phyloP scores from a whole-genome alignment of 2,329 filamentous ascomycete genomes.

The Penicillium palitans region DNA sequence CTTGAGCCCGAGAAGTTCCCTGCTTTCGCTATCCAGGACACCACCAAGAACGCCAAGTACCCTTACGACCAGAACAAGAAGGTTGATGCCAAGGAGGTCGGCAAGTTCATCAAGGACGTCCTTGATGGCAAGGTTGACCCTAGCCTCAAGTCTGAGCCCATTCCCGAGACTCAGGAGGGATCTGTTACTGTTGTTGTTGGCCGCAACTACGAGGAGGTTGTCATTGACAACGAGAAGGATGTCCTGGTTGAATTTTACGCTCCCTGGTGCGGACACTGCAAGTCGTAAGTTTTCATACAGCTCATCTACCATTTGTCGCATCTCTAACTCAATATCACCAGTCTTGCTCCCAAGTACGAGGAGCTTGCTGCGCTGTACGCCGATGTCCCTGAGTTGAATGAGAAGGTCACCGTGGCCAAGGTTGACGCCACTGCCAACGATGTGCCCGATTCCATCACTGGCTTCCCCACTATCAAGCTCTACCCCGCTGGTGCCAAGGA shows the following conservation, averaged over 20 bases:
- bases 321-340: constrained; percentile 22
- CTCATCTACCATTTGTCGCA: not conserved
- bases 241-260: constrained; percentile 98
- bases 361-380: constrained; percentile 61
- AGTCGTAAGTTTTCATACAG: constrained; percentile 50
- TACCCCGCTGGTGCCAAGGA: constrained; percentile 89
- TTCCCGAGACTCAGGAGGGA: constrained; percentile 90
- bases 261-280: constrained; percentile 75
- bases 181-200: constrained; percentile 86
- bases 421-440: constrained; percentile 96
- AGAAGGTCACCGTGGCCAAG: constrained; percentile 74
- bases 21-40: constrained; percentile 96
- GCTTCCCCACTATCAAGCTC: constrained; percentile 99
- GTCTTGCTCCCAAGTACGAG: constrained; percentile 67
- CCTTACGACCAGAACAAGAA: constrained; percentile 83
- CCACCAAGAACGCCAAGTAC: constrained; percentile 93
- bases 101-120: constrained; percentile 83
- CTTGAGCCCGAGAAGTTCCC: constrained; percentile 94
- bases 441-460: constrained; percentile 92
- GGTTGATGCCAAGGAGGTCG: constrained; percentile 71
- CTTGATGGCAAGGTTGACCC: constrained; percentile 84
- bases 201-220: constrained; percentile 87
- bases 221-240: constrained; percentile 93
- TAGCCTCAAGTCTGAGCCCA: constrained; percentile 97
- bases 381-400: constrained; percentile 49